These are phyloP conservation scores for Tolypocladium ophioglossoides DNA, from an alignment of 2,329 filamentous ascomycete genomes.

Conservation along the genomic window DNA sequence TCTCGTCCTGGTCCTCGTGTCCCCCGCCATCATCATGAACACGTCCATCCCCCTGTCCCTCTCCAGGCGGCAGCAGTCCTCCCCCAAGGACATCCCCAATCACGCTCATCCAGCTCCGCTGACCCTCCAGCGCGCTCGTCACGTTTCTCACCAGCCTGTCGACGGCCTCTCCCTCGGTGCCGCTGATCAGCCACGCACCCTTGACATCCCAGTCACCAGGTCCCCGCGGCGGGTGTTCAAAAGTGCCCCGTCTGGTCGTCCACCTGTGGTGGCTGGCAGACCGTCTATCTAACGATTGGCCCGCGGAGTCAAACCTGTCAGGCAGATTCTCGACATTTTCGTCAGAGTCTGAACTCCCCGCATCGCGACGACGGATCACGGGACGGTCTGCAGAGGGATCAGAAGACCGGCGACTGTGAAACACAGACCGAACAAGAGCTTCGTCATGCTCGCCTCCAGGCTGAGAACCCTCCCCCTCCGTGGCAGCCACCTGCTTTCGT, in stretches of 20 bases:
- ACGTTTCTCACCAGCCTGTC: constrained; percentile 20
- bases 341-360: constrained; percentile 15
- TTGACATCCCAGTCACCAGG: constrained; percentile 23
- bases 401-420: constrained; percentile 17
- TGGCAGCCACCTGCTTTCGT: constrained; percentile 19
- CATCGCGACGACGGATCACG: constrained; percentile 11
- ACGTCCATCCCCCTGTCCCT: constrained; percentile 4
- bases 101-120: constrained; percentile 18
- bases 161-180: constrained; percentile 30
- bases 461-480: constrained; percentile 8
- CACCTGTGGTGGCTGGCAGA: constrained; percentile 10
- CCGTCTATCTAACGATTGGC: constrained; percentile 25
- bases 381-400: constrained; percentile 23
- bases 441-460: constrained; percentile 5
- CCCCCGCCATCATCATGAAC: constrained; percentile 9
- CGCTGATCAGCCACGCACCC: constrained; percentile 34
- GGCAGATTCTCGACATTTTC: constrained; percentile 33
- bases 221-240: constrained; percentile 24
- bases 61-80: constrained; percentile 5
- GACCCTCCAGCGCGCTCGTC: constrained; percentile 18
- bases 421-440: constrained; percentile 7
- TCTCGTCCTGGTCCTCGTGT: constrained; percentile 4
- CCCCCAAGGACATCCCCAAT: constrained; percentile 20
- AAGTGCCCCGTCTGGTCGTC: constrained; percentile 30
- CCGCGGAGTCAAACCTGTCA: constrained; percentile 34